These are phyloP conservation scores for Quercus robur DNA, from an alignment of 306 rosid genomes.

Conservation along the genomic window DNA sequence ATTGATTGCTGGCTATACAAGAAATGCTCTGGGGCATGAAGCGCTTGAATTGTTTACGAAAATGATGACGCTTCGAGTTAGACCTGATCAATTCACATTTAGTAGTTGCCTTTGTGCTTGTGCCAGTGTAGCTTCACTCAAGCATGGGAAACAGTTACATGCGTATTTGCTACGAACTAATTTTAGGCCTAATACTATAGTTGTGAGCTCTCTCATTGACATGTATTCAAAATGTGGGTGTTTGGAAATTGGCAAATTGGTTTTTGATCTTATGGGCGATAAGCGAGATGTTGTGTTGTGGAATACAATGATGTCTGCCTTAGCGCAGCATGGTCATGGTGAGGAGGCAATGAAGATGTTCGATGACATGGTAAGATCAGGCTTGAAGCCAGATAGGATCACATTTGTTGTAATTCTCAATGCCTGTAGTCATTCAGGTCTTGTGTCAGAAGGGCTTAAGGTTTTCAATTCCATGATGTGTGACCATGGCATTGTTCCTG, in stretches of 20 bases:
- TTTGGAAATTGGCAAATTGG: conserved; percentile 44
- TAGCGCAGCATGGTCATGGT: conserved; percentile 64
- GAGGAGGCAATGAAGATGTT: conserved; percentile 51
- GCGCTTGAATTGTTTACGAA: conserved; percentile 59
- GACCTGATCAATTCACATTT: conserved; percentile 78
- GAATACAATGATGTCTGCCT: conserved; percentile 72
- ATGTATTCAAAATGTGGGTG: conserved; percentile 81
- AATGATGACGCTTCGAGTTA: conserved; percentile 50
- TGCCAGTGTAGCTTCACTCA: conserved; percentile 54
- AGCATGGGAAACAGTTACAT: conserved; percentile 71
- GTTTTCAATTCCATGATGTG: conserved; percentile 60
- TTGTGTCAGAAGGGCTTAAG: conserved; percentile 63
- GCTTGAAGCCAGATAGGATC: conserved; percentile 59
- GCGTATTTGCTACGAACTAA: conserved; percentile 51
- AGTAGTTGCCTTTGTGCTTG: conserved; percentile 82
- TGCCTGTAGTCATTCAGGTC: conserved; percentile 78
- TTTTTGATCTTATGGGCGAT: conserved; percentile 45
- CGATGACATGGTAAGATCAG: conserved; percentile 50
- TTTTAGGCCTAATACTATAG: conserved; percentile 59
- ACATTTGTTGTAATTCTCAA: conserved; percentile 58
- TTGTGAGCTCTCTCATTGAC: conserved; percentile 70
- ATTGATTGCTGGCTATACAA: conserved; percentile 66
- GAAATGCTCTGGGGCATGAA: conserved; percentile 62
- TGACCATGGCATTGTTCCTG: conserved; percentile 53
- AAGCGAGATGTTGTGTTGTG: conserved; percentile 67